Percentiles rank a stretch among this genome's conserved stretches.
Evolutionary conservation across 1,284 basidiomycete genomes (phyloP).

Genomic region (Ceratobasidium sp.): DNA sequence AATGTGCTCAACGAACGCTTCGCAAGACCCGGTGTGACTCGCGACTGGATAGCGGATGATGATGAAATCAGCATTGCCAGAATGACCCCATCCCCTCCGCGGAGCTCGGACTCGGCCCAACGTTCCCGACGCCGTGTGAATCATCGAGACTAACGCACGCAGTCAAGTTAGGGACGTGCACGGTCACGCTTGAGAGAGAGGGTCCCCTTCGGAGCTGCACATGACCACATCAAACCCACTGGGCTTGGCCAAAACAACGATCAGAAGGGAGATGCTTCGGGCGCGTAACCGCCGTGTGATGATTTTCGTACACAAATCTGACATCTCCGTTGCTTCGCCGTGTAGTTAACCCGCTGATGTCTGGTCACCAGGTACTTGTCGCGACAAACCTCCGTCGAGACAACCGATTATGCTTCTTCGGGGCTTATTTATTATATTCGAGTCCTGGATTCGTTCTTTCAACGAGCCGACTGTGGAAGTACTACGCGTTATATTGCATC

Average conservation of each 20-base stretch:
- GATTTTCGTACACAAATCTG: background rate
- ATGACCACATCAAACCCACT: background rate
- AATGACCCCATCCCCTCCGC: too few species aligned
- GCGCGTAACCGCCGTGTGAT: background rate
- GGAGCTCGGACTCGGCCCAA: background rate
- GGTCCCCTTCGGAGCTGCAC: background rate
- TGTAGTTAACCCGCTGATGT: background rate
- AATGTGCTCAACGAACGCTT: too few species aligned
- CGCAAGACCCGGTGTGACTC: too few species aligned
- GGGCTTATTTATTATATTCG: background rate
- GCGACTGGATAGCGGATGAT: too few species aligned
- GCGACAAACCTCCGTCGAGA: conserved; percentile 33
- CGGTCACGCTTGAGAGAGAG: background rate
- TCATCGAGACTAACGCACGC: too few species aligned
- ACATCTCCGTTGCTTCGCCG: background rate
- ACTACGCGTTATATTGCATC: background rate
- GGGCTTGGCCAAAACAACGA: background rate
- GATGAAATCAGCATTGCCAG: too few species aligned
- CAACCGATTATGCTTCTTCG: background rate
- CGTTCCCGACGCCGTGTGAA: too few species aligned
- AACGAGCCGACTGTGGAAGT: background rate
- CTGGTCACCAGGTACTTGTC: conserved; percentile 8
- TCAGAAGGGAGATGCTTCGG: conserved; percentile 5
- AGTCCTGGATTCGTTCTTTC: background rate
- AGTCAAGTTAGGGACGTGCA: too few species aligned